Evolutionary conservation across 331 rosid species (phyloP), one percentile per base, ranked within the genome.

Genomic region (Pyrus hybrid): DNA sequence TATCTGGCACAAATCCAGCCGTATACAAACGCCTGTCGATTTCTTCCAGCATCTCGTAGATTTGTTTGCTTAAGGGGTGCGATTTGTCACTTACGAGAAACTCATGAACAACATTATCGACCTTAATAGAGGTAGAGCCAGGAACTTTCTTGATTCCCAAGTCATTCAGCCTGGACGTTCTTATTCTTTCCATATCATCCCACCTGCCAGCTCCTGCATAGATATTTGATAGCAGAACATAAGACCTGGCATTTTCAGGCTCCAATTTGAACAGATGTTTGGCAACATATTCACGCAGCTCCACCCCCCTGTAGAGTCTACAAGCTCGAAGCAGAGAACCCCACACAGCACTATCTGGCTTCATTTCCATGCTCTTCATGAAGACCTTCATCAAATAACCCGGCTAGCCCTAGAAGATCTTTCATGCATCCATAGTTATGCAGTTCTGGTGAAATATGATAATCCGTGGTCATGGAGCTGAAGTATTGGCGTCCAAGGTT

Each of bases 321-420:
- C 97, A 91, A 68, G 96, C 91, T 69, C 88, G 87, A 23, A 93
- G 98, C 80, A 93, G 88, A 74, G 93, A 86, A 61, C 98, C 92
- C 96, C 96, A 93, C 12, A 91, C 86, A 67, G 96, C 92, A 67
- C 90, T 91, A 73, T 91, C 98, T 2, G 96, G 97, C 72, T 91
- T 83, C 87, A 91, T 83, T 78, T 85, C 81, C 96, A 93, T 91
- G 49, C 67, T 82, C 63, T 81, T 68, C 58, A 91, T 80, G 60
- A 89, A 67, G 26, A 67, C 63, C 79, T 82, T 93, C 97, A 63
- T 91, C 86, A 10, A 91, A 89, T 73, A 83, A 78, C 51, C 96
- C 93, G 12, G 88, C 85, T 80, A 87, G 86, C 67, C 90, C 92
- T 22, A 91, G 81, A 68, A 89, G 92, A 84, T 88, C 90, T 28